Base-by-base conservation (phyloP, 805 yeast genomes). In the Yamadazyma endophytica region DNA sequence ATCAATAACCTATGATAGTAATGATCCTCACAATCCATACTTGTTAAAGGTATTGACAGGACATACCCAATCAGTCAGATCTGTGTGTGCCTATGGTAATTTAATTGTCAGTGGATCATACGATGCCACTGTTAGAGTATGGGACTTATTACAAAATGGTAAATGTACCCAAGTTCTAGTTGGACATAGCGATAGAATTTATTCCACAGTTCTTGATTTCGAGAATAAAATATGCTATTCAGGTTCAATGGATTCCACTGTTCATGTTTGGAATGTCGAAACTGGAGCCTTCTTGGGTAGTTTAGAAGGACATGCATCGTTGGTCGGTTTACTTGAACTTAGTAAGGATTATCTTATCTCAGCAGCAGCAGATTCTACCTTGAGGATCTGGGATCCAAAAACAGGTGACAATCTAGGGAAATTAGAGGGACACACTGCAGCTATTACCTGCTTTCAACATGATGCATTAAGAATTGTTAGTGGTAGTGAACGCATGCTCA, bases 301-400 rank as follows among this genome's bases (percentile, higher is more conserved):
- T 0, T 62, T 90, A 27, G 87, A 80, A 35, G 97, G 96, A 1
- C 98, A 92, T 55, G 79, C 85, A 1, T 84, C 90, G 9, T 62
- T 92, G 13, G 98, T 92, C 11, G 98, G 97, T 0, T 64, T 92
- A 26, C 66, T 90, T 17, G 86, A 85, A 26, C 70, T 89, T 6
- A 78, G 87, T 5, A 79, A 82, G 16, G 77, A 81, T 21, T 79
- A 77, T 28, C 64, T 92, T 9, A 95, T 90, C 2, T 82, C 95
- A 26, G 98, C 96, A 0, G 97, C 97, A 2, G 97, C 97, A 0
- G 98, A 92, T 56, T 77, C 92, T 3, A 81, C 96, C 0, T 68
- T 92, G 24, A 71, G 97, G 31, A 81, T 90, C 2, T 92, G 98
- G 98, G 83, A 92, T 50, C 92, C 96, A 2, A 75, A 75, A 17